phyloP scores from a whole-genome alignment of 2,329 filamentous ascomycete genomes.

The Dothideomycetidae sp. region DNA sequence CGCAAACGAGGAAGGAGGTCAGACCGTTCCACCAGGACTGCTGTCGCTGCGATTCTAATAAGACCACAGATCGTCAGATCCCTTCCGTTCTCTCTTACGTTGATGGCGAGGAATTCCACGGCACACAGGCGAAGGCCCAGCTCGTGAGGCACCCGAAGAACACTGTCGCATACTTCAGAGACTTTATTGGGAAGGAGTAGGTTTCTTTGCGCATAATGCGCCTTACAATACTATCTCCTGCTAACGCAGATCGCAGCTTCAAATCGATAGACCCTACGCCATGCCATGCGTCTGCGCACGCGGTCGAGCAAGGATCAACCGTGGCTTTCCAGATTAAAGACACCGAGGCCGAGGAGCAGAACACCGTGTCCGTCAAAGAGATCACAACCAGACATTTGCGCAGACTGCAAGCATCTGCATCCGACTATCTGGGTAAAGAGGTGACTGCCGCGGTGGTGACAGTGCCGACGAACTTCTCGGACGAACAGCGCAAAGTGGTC shows the following conservation, averaged over 20 bases:
- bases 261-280: constrained; percentile 93
- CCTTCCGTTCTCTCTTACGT: constrained; percentile 89
- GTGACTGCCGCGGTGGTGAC: constrained; percentile 93
- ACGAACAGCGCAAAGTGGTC: constrained; percentile 73
- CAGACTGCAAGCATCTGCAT: constrained; percentile 67
- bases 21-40: constrained; percentile 33
- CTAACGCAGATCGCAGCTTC: constrained; percentile 41
- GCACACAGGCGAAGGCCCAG: constrained; percentile 86
- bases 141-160: constrained; percentile 84
- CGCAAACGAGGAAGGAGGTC: constrained; percentile 86
- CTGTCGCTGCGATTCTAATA: neutral
- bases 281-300: constrained; percentile 85
- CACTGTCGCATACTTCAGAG: constrained; percentile 89
- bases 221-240: neutral
- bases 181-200: constrained; percentile 88
- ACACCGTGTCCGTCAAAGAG: constrained; percentile 63
- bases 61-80: constrained; percentile 71
- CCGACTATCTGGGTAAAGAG: constrained; percentile 82
- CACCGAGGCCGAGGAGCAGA: constrained; percentile 35
- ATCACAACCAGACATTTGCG: constrained; percentile 72
- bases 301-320: constrained; percentile 54
- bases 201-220: constrained; percentile 17
- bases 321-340: constrained; percentile 78
- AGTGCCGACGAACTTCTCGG: constrained; percentile 82
- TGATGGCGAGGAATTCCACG: constrained; percentile 91